A percentile compares a stretch with the other conserved stretches of the same genome.
Evolutionary conservation across 352 stramenopile genomes (phyloP).

Genomic region (Phytophthora boehmeriae): DNA sequence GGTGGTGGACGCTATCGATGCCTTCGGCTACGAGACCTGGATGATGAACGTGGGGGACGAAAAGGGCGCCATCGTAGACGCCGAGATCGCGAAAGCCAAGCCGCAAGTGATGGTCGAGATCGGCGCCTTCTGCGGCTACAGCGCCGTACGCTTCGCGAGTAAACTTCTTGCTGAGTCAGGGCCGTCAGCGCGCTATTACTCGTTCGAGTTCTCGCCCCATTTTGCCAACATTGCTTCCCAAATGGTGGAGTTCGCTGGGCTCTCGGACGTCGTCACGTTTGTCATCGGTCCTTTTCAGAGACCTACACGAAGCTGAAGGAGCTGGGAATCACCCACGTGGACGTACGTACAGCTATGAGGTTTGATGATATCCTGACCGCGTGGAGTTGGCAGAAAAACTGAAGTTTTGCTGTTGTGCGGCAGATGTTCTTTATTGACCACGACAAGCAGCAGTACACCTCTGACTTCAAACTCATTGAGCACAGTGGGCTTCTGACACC

Average conservation of each 20-base stretch:
- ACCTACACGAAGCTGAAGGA: constrained; percentile 35
- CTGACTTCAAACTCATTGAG: constrained; percentile 39
- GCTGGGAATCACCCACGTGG: constrained; percentile 24
- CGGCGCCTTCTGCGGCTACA: constrained; percentile 52
- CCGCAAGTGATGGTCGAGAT: constrained; percentile 53
- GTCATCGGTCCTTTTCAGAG: constrained; percentile 37
- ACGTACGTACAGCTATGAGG: constrained; percentile 16
- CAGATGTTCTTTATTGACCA: constrained; percentile 48
- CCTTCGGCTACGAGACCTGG: constrained; percentile 37
- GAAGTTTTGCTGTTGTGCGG: constrained; percentile 3
- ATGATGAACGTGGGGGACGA: constrained; percentile 49
- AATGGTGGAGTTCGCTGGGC: constrained; percentile 29
- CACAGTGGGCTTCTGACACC: constrained; percentile 30
- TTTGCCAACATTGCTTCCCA: constrained; percentile 39
- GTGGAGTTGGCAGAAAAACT: background rate
- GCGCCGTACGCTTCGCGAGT: constrained; percentile 46
- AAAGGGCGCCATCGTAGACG: constrained; percentile 40
- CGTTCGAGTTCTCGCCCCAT: constrained; percentile 46
- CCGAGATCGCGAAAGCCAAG: constrained; percentile 32
- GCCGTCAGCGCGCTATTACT: constrained; percentile 37
- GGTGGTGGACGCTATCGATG: constrained; percentile 36
- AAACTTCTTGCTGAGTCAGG: constrained; percentile 25
- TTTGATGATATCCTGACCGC: background rate
- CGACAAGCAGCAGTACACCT: constrained; percentile 33
- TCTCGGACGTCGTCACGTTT: constrained; percentile 37